Evolutionary conservation across 495 filamentous ascomycete species (phyloP), one percentile per base, ranked within the genome.

Genomic region (Trichoderma reesei): DNA sequence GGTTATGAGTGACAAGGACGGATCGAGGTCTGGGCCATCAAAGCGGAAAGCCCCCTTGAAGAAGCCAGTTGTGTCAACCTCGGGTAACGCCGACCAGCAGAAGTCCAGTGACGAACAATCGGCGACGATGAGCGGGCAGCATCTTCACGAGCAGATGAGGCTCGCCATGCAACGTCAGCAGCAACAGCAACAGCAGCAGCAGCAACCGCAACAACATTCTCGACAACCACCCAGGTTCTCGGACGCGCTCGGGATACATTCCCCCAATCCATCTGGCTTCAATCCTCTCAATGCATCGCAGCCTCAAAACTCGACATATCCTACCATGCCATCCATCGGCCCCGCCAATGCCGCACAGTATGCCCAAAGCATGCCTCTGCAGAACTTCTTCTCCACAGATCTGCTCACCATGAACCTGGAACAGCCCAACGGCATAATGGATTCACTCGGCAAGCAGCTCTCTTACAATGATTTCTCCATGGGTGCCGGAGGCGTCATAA

Each of bases 391-490:
- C 77, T 80, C 77, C 64, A 78, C 62, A 64, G 75, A 80, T 56
- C 67, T 78, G 2, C 74, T 81, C 51, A 70, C 72, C 20, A 67
- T 79, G 26, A 72, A 80, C 61, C 71, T 78, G 14, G 76, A 72
- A 38, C 75, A 82, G 42, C 73, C 72, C 26, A 71, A 72, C 59
- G 70, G 69, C 0, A 72, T 76, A n/a, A 60, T 83, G 61, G 82
- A 83, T 3, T 85, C 88, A 68, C 81, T 92, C 10, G 89, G 91
- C 70, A 82, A 88, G 0, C 89, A 91, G 68, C 85, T 92, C 60
- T 87, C 91, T 13, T 90, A 90, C 67, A 87, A 86, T 65, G 88
- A 88, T 1, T 92, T 91, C 68, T 84, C 82, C 31, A 76, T 88
- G 63, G 84, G 89, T 51, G 79, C 80, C 37, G 63, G 68, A 16